Evolutionary conservation across 768 basidiomycete genomes (phyloP).

Genomic region (Russula griseocarnosa): DNA sequence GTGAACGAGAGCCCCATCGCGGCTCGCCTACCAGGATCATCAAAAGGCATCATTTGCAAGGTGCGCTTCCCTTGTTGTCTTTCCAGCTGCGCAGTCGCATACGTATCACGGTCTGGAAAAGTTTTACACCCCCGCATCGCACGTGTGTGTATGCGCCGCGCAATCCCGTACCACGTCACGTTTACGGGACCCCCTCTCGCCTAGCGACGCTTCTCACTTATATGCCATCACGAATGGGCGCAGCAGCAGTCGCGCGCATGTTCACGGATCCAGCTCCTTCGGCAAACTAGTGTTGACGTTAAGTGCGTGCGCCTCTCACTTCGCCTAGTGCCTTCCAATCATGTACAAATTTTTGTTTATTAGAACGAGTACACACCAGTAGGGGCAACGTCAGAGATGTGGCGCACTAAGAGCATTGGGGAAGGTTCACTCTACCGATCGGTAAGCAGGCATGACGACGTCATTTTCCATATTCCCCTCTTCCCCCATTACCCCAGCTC

Average conservation of each 20-base stretch:
- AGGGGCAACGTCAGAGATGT: constrained; percentile 23
- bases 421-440: constrained; percentile 21
- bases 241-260: constrained; percentile 33
- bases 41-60: constrained; percentile 7
- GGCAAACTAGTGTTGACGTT: constrained; percentile 67
- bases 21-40: constrained; percentile 16
- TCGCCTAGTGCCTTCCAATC: not conserved
- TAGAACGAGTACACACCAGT: constrained; percentile 12
- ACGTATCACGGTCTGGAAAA: constrained; percentile 20
- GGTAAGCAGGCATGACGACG: not conserved
- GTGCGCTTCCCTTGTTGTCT: not conserved
- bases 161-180: constrained; percentile 65
- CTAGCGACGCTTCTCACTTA: constrained; percentile 59
- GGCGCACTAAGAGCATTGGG: constrained; percentile 15
- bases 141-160: constrained; percentile 51
- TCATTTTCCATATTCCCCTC: not conserved
- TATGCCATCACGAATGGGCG: constrained; percentile 43
- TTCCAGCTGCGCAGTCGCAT: not conserved
- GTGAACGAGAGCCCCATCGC: constrained; percentile 39
- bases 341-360: not conserved
- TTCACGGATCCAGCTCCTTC: constrained; percentile 58
- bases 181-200: constrained; percentile 54
- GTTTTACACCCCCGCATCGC: constrained; percentile 55
- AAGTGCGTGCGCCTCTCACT: constrained; percentile 34
- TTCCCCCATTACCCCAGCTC: not conserved